Evolutionary conservation across 805 yeast species (phyloP).

Genomic region (Hanseniaspora guilliermondii): DNA sequence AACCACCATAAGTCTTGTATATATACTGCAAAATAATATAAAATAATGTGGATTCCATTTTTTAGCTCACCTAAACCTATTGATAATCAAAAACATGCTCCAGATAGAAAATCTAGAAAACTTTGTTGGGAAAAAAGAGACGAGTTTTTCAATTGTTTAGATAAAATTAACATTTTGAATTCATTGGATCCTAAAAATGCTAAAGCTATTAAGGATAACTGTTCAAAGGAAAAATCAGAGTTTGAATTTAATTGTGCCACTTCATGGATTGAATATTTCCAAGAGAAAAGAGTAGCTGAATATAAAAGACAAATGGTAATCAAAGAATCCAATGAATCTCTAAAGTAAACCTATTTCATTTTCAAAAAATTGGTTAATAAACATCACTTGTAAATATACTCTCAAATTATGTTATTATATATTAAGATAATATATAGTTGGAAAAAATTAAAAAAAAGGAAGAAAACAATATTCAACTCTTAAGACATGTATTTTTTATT

Average conservation of each 20-base stretch:
- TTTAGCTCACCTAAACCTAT: constrained; percentile 8
- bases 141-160: constrained; percentile 59
- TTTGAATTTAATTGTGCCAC: constrained; percentile 69
- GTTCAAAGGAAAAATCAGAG: constrained; percentile 43
- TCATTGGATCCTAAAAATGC: constrained; percentile 47
- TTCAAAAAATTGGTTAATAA: too few relatives aligned
- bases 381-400: too few relatives aligned
- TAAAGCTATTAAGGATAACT: constrained; percentile 38
- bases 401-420: too few relatives aligned
- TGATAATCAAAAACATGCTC: constrained; percentile 28
- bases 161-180: constrained; percentile 51
- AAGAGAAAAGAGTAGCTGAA: constrained; percentile 76
- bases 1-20: neutral
- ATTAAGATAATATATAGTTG: too few relatives aligned
- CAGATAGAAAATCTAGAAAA: constrained; percentile 56
- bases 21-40: neutral
- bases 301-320: constrained; percentile 54
- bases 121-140: constrained; percentile 90
- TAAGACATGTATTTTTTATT: too few relatives aligned
- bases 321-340: constrained; percentile 47
- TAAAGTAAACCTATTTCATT: neutral
- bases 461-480: too few relatives aligned
- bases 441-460: too few relatives aligned
- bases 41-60: constrained; percentile 12
- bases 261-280: constrained; percentile 83